These are phyloP conservation scores for Aspergillus quadrilineatus DNA, from an alignment of 2,329 filamentous ascomycete species.

Conservation along the genomic window DNA sequence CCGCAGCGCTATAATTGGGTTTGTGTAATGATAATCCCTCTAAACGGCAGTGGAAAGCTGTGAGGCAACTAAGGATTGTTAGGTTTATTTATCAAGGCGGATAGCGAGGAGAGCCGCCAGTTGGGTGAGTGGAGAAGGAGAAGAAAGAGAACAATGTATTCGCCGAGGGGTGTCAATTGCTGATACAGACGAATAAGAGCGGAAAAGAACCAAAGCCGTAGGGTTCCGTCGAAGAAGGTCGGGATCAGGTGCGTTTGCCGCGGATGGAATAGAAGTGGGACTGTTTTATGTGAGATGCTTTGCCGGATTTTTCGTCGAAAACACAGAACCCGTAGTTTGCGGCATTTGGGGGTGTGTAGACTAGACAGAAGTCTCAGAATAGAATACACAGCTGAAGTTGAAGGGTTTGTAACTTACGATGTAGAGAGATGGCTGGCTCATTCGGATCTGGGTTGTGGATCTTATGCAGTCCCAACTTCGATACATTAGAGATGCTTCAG, in stretches of 20 bases:
- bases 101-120: no score
- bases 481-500: constrained; percentile 5
- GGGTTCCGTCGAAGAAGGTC: neutral
- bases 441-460: constrained; percentile 71
- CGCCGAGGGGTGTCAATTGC: no score
- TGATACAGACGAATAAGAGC: no score
- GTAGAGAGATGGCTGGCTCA: constrained; percentile 79
- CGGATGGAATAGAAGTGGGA: constrained; percentile 69
- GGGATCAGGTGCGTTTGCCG: constrained; percentile 33
- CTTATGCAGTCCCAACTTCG: constrained; percentile 74
- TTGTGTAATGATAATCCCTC: no score
- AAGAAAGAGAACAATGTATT: no score
- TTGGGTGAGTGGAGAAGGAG: no score
- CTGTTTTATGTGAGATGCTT: constrained; percentile 68
- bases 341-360: constrained; percentile 88
- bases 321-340: constrained; percentile 77
- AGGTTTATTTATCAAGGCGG: neutral
- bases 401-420: constrained; percentile 53
- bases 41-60: no score
- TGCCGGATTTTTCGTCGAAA: constrained; percentile 75
- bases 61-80: neutral
- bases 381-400: neutral
- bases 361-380: constrained; percentile 28
- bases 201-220: neutral
- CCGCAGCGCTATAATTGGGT: no score